Conservation (phyloP, 805 yeast species). For the Starmerella floricola region DNA sequence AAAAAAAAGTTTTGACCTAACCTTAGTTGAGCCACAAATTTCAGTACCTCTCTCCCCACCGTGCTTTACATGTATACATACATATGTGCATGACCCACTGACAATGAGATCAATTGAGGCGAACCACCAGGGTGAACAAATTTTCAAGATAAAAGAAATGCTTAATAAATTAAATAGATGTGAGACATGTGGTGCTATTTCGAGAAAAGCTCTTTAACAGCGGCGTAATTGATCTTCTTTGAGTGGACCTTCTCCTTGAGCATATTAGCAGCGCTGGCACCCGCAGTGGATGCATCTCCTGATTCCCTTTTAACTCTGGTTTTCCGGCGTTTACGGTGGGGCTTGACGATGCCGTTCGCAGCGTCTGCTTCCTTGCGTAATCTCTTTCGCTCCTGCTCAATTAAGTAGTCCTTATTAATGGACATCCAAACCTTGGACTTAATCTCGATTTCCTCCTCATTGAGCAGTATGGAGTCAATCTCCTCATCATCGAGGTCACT, state of each 20-base stretch:
- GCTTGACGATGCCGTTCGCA: conserved; percentile 60
- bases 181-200: conserved; percentile 3
- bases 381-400: conserved; percentile 75
- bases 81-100: too few species aligned
- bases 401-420: conserved; percentile 68
- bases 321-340: conserved; percentile 33
- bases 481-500: conserved; percentile 81
- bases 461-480: conserved; percentile 46
- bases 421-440: conserved; percentile 87
- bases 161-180: background rate
- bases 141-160: background rate
- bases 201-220: conserved; percentile 40
- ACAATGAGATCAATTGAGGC: background rate
- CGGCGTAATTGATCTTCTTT: conserved; percentile 80
- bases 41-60: background rate
- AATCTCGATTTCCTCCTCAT: conserved; percentile 53
- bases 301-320: conserved; percentile 25
- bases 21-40: too few species aligned
- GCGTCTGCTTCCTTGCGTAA: conserved; percentile 78
- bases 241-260: conserved; percentile 65
- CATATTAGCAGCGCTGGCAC: conserved; percentile 69
- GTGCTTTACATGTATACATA: too few species aligned
- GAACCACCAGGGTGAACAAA: background rate
- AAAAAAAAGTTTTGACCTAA: too few species aligned
- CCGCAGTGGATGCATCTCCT: conserved; percentile 43